Conservation (phyloP, 2,329 filamentous ascomycete species). For the Fusarium pininemorale region DNA sequence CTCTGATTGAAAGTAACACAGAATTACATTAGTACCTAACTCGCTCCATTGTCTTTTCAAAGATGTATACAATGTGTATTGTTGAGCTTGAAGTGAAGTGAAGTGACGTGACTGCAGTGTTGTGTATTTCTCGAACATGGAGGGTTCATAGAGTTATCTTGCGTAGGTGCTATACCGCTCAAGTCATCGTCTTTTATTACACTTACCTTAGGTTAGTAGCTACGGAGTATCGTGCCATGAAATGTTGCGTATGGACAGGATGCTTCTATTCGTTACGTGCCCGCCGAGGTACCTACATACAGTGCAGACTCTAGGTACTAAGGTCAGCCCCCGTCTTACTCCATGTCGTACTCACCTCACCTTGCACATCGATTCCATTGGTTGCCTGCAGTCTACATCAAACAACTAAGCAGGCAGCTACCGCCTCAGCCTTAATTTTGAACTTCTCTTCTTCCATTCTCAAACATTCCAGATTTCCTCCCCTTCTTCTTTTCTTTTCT, state of each 20-base stretch:
- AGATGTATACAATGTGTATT: background rate
- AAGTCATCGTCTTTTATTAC: background rate
- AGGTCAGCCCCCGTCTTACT: slow-evolving; percentile 11
- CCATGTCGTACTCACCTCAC: slow-evolving; percentile 8
- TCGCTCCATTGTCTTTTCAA: background rate
- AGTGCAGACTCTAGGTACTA: background rate
- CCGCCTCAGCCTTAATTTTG: slow-evolving; percentile 33
- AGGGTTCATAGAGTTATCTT: background rate
- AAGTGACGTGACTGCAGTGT: background rate
- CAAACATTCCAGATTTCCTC: background rate
- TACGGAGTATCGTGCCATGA: background rate
- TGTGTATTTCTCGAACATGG: background rate
- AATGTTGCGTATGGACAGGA: background rate
- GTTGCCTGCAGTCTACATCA: slow-evolving; percentile 40
- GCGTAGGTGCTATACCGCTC: background rate
- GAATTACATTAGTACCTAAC: background rate
- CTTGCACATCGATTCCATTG: slow-evolving; percentile 34
- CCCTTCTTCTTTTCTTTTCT: background rate
- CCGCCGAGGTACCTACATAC: background rate
- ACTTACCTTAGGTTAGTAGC: background rate
- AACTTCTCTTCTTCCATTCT: slow-evolving; percentile 14
- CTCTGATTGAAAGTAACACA: background rate
- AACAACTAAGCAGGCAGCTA: slow-evolving; percentile 34
- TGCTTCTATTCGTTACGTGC: background rate
- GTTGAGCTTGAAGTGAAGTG: background rate